phyloP scores from a whole-genome alignment of 2,329 filamentous ascomycete species.

The Cladobotryum mycophilum region DNA sequence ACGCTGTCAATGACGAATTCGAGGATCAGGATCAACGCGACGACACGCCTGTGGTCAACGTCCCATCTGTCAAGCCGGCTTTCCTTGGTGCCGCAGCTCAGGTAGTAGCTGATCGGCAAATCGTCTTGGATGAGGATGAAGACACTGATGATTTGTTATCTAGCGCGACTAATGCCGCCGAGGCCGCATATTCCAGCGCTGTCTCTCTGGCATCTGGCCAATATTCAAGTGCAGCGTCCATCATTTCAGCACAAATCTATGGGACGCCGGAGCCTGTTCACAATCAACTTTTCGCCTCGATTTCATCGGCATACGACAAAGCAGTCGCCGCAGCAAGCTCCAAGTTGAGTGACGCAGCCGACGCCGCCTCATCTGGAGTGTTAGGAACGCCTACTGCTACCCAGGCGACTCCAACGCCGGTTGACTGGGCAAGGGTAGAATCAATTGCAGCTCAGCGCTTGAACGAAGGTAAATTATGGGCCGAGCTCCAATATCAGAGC shows the following conservation, averaged over 20 bases:
- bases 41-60: constrained; percentile 19
- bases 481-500: constrained; percentile 63
- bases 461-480: constrained; percentile 62
- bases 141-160: constrained; percentile 31
- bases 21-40: constrained; percentile 17
- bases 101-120: constrained; percentile 40
- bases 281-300: constrained; percentile 61
- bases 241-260: constrained; percentile 60
- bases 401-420: constrained; percentile 26
- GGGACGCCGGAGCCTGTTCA: constrained; percentile 65
- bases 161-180: constrained; percentile 38
- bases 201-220: constrained; percentile 60
- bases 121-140: constrained; percentile 45
- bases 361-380: constrained; percentile 43
- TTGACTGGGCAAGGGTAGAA: constrained; percentile 44
- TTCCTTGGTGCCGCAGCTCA: constrained; percentile 47
- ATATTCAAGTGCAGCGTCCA: constrained; percentile 61
- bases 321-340: constrained; percentile 57
- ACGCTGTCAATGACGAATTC: constrained; percentile 18
- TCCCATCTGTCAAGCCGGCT: constrained; percentile 37
- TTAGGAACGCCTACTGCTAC: constrained; percentile 43
- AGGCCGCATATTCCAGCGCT: constrained; percentile 58
- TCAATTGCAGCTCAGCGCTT: constrained; percentile 66
- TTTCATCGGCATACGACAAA: constrained; percentile 61
- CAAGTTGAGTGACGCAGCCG: constrained; percentile 49